These are phyloP conservation scores for Pelargonium myrrhifolium DNA, from an alignment of 441 rosid species.

Conservation along the genomic window DNA sequence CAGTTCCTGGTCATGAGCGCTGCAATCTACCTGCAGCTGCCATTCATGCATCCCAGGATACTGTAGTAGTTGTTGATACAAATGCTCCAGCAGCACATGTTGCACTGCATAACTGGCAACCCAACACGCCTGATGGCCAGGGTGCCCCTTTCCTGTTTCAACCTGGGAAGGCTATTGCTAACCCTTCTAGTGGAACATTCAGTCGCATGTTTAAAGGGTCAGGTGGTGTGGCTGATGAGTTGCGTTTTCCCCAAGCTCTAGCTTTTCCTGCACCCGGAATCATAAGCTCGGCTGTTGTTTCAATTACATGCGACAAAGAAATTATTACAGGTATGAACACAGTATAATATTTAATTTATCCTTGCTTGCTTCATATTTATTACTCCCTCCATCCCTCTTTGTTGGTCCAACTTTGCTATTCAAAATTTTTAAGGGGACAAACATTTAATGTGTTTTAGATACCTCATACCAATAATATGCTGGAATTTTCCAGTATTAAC, in stretches of 20 bases:
- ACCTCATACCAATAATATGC: neutral
- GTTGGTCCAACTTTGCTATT: neutral
- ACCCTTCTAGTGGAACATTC: constrained; percentile 67
- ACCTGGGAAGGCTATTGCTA: constrained; percentile 66
- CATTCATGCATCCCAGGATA: constrained; percentile 83
- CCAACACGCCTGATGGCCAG: constrained; percentile 94
- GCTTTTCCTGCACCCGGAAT: constrained; percentile 89
- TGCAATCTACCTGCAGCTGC: constrained; percentile 98
- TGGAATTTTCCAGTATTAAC: too few species aligned
- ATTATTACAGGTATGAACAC: constrained; percentile 67
- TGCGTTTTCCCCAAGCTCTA: constrained; percentile 83
- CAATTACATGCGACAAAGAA: constrained; percentile 74
- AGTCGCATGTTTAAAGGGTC: constrained; percentile 92
- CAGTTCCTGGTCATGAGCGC: constrained; percentile 71
- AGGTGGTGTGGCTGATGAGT: constrained; percentile 53
- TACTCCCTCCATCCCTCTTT: constrained; percentile 1
- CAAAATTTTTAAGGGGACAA: neutral
- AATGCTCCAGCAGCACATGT: constrained; percentile 92
- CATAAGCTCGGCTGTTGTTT: constrained; percentile 72
- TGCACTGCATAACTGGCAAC: constrained; percentile 95
- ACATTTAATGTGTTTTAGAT: neutral
- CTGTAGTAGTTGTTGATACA: constrained; percentile 65
- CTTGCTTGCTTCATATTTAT: too few species aligned
- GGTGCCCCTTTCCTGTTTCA: constrained; percentile 92
- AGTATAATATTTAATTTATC: constrained; percentile 7